Evolutionary conservation across 1,139 yeast genomes (phyloP).

Genomic region (Kurtzmaniella quercitrusa): DNA sequence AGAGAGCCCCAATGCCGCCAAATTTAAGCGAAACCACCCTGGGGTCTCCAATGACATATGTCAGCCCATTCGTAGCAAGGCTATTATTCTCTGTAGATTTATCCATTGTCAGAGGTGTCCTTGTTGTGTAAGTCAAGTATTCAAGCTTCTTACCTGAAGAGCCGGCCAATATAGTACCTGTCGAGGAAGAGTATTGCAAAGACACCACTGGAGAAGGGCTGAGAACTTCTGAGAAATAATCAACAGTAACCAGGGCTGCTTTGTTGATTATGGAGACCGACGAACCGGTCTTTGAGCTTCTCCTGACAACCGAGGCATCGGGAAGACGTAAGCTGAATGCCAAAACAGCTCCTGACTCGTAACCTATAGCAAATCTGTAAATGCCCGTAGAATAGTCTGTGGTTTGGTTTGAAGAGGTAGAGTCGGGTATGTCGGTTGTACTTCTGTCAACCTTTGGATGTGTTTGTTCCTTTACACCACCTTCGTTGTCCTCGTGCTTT

Average conservation of each 20-base stretch:
- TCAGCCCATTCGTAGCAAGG: too few relatives aligned
- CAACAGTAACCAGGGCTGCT: constrained; percentile 16
- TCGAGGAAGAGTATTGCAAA: constrained; percentile 16
- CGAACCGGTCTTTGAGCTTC: neutral
- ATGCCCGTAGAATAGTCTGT: too few relatives aligned
- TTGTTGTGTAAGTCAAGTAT: constrained; percentile 5
- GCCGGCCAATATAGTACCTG: constrained; percentile 32
- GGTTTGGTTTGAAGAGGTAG: too few relatives aligned
- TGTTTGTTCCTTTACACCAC: neutral
- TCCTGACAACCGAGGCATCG: neutral
- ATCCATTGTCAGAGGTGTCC: constrained; percentile 12
- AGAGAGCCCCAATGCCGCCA: constrained; percentile 17
- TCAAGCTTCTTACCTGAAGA: constrained; percentile 34
- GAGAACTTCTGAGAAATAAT: constrained; percentile 19
- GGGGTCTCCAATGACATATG: constrained; percentile 2
- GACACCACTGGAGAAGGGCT: constrained; percentile 51
- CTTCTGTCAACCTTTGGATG: neutral
- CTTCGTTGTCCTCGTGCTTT: neutral
- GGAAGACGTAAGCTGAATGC: constrained; percentile 20
- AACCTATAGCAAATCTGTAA: constrained; percentile 40
- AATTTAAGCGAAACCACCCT: constrained; percentile 13
- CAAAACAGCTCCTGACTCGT: constrained; percentile 53
- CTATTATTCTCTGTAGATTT: constrained; percentile 5
- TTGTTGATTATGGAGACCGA: constrained; percentile 18
- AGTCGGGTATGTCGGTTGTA: neutral